Base-by-base conservation (phyloP, 2,329 filamentous ascomycete genomes). In the Neonectria neomacrospora region DNA sequence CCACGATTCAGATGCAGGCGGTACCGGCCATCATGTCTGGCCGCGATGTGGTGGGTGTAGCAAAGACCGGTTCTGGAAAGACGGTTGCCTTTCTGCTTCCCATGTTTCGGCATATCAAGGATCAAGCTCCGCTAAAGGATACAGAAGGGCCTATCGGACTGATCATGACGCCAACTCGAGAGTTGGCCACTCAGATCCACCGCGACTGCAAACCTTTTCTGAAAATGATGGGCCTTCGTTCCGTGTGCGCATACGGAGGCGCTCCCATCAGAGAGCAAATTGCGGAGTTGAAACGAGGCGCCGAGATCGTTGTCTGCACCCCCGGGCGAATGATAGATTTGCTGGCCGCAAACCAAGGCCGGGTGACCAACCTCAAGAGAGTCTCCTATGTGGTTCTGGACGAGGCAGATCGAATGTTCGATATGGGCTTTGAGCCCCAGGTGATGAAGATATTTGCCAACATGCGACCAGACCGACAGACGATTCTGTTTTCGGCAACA, bases 401-500 rank as follows among this genome's bases (percentile, higher is more conserved):
- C 76, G 96, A 99, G 80, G 96, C 96, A 51, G 96, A 99, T 79
- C 91, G 96, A 66, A 98, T 99, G 96, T 97, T 98, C 76, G 96
- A 99, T 77, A 98, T 99, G 96, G 96, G 96, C 14, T 99, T 99
- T 75, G 95, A 97, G 79, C 95, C 96, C 2, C 96, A 99, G 78
- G 94, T 99, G 57, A 96, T 96, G 88, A 97, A 97, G 79, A 96
- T 99, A 62, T 90, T 98, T 75, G 89, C 89, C 69, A 97, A 96
- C 73, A 91, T 97, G 76, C 90, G 96, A 51, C 94, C 96, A 1
- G 92, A 97, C 76, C 90, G 92, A 54, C 96, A 99, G 76, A 97
- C 94, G 0, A 94, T 98, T 54, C 85, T 98, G 23, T 99, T 98
- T 78, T 98, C 96, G 0, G 96, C 96, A 4, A 99, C 96, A 0